These are phyloP conservation scores for Prototheca cutis DNA, from an alignment of 163 green algal genomes.

Conservation along the genomic window DNA sequence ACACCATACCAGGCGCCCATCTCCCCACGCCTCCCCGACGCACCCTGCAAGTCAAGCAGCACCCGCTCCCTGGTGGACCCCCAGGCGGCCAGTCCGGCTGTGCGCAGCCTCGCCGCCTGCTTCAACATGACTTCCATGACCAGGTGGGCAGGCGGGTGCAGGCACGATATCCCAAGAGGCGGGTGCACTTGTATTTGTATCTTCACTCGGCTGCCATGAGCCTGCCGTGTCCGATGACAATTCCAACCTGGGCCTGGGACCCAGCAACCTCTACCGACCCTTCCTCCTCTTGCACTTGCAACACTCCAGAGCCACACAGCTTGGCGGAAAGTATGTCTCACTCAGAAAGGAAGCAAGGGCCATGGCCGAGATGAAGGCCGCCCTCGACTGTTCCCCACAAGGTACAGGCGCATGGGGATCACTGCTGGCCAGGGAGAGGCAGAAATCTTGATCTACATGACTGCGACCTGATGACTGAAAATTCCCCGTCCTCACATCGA, in stretches of 20 bases:
- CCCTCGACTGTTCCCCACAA: neutral
- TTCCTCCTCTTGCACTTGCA: neutral
- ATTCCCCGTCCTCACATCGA: too few relatives aligned
- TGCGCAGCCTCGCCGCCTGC: slow-evolving; percentile 8
- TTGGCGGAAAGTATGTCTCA: slow-evolving; percentile 17
- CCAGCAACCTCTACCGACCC: neutral
- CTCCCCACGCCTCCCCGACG: neutral
- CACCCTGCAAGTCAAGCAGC: slow-evolving; percentile 7
- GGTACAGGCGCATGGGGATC: too few relatives aligned
- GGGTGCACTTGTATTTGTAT: neutral
- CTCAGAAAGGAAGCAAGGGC: neutral
- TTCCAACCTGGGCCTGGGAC: too few relatives aligned
- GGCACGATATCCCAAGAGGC: too few relatives aligned
- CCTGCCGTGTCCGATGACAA: too few relatives aligned
- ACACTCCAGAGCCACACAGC: slow-evolving; percentile 11
- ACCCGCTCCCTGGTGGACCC: slow-evolving; percentile 2
- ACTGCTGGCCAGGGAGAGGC: too few relatives aligned
- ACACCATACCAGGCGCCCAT: neutral
- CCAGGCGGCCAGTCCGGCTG: neutral
- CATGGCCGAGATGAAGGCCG: slow-evolving; percentile 6
- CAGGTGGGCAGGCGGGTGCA: too few relatives aligned
- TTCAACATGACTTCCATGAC: slow-evolving; percentile 7
- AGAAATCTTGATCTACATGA: too few relatives aligned
- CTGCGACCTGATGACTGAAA: too few relatives aligned
- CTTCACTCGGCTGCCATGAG: too few relatives aligned